Base-by-base conservation (phyloP, 2,329 filamentous ascomycete species). In the Dissoconium aciculare region DNA sequence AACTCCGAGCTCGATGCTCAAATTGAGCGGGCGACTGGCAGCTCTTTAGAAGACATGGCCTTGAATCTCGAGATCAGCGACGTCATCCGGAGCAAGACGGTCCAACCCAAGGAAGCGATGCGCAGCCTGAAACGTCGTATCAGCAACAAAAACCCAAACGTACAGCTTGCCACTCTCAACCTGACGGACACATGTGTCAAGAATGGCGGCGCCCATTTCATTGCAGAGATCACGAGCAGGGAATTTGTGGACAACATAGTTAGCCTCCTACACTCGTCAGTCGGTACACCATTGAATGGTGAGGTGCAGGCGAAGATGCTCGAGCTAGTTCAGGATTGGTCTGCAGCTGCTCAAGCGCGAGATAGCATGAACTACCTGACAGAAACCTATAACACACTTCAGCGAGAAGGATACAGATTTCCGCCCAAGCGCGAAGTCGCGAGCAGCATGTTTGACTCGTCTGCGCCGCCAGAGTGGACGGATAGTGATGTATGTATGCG, bases 401-500 rank as follows among this genome's bases (percentile, higher is more conserved):
- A 92, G 55, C 67, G 67, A 35, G 89, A 95, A 53, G 83, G 85
- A 13, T 91, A 79, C 54, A 71, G 73, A 33, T 98, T 98, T 41
- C 89, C 89, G 2, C 89, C 89, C 4, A 81, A 76, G 47, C 73
- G 76, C 24, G 74, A 80, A 15, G 78, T 98, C 26, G 70, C 87
- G n/a, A 91, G 83, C 58, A 94, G 79, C 57, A 98, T 98, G 85
- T 73, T 95, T 43, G 87, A 98, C 53, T 94, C 84, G 53, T 93
- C 78, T 49, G 89, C 89, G 77, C 89, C 89, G 6, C 89, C 89
- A 0, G 89, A 98, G 58, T 98, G 89, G 89, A 75, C 77, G 30
- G 89, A 98, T 58, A 94, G 87, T 8, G 89, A 98, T 49, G 87
- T 98, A 17, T 98, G 89, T 55, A 94, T 98, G 84, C 78, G 89